Evolutionary conservation across 495 filamentous ascomycete genomes (phyloP), one percentile per base, ranked within the genome.

Genomic region (Neurospora sp.): DNA sequence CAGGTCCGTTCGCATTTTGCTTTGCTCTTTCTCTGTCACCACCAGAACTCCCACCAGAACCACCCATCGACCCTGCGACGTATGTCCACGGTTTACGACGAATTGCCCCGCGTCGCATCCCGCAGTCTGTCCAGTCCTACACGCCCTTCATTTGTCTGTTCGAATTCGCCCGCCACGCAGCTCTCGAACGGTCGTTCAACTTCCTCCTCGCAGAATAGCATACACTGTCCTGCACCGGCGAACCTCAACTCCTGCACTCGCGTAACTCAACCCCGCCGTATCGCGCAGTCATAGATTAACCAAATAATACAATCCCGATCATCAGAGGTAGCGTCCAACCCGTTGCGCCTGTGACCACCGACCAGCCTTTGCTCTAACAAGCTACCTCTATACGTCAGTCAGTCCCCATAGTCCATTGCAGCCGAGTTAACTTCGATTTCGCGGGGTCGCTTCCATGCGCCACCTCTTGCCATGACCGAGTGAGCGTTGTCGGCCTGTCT

Each of bases 401-500:
- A 31, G 31, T 61, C 27, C 53, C 12, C 14, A 61, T 35, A 35
- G 20, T 35, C 53, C 53, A 18, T 31, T 12, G 27, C 53, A 65
- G 53, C 53, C 53, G 27, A 65, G 53, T 35, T 35, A 35, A 35
- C 53, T 65, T 35, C 12, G 22, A 61, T 31, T 31, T 18, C 27
- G 27, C 27, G 53, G 53, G 53, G 53, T 65, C 53, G 53, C 53
- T 65, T 65, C 53, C 53, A 65, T 65, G 53, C 53, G 53, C 70
- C 70, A 35, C 39, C 71, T 46, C 22, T 70, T 73, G 75, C 75
- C 68, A 76, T 76, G 75, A 73, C 42, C 65, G 22, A 76, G 37
- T 75, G 74, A 77, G 20, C 42, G 14, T 71, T 31, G 38, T 72
- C 59, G 71, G 72, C 73, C 75, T 70, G 74, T 68, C 70, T 18